Evolutionary conservation across 2,329 filamentous ascomycete genomes (phyloP), one percentile per base, ranked within the genome.

Genomic region (Sclerotinia borealis): DNA sequence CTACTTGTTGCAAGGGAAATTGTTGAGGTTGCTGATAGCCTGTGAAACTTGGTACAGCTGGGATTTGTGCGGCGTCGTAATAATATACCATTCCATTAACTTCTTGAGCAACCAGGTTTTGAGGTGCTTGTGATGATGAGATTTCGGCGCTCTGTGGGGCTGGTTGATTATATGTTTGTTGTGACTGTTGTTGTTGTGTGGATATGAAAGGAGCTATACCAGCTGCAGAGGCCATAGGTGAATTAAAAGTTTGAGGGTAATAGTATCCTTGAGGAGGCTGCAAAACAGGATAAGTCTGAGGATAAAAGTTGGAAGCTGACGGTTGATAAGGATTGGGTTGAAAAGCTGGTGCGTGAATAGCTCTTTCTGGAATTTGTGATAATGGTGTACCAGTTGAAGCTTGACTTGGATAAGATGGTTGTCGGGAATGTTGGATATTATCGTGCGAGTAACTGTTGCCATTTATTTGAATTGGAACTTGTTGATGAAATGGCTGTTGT

Each of bases 81-180:
- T 96, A 99, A 76, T 96, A 98, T 0, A 96, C 92, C 84, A 96
- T 98, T 66, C 95, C 95, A 70, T 96, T 96, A 67, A 88, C 87
- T 78, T 98, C 93, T 75, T 97, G 93, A 0, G 92, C 91, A 54
- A 89, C 83, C 48, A 86, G 75, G 67, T 80, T 83, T 25, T 89
- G 83, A 48, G 56, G 55, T 47, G 55, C 83, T 25, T 88, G 48
- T 37, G 62, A 55, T 1, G 56, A 48, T 6, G 55, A 47, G 15
- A 9, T 48, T 11, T 64, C 59, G 13, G 64, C 37, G 58, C 68
- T 69, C 22, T 64, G 59, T 19, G 66, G 71, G 47, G 68, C 63
- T 50, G 50, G 70, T 69, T 62, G 76, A 39, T 62, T 55, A 11
- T 62, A 64, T 27, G 41, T 41, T 49, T 72, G 71, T 56, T 65